Base-by-base conservation (phyloP, 2,329 filamentous ascomycete genomes). In the Ophiocordyceps australis region DNA sequence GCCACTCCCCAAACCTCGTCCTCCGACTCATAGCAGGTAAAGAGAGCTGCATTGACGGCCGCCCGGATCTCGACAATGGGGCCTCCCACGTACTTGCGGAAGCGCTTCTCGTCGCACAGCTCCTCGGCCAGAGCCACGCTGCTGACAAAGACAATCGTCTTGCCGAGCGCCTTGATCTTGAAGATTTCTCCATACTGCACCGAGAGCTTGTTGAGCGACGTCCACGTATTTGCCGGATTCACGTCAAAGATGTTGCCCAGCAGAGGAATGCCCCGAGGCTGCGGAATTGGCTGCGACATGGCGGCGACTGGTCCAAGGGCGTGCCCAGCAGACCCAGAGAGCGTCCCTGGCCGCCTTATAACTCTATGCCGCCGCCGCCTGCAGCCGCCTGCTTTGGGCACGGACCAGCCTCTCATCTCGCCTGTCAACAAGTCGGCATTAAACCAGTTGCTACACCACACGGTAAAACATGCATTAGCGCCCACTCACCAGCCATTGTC, bases 81-180 rank as follows among this genome's bases (percentile, higher is more conserved):
- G 0, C 59, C 60, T 17, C 58, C 58, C 2, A 66, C 59, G 32
- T 49, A 63, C 36, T 66, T 66, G 29, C 59, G 56, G 40, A 65
- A 66, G 1, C 61, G 54, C 36, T 49, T 55, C 47, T 65, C 46
- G 38, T 66, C 59, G 36, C 60, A 65, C 3, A 65, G 40, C 36
- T 62, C 62, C 14, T 53, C 47, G 14, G 59, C 51, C 7, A 65
- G 50, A n/a, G 50, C 54, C 7, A 46, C 48, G 26, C 59, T 54
- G 9, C 58, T 60, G 6, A 62, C 50, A 30, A 65, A 65, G 17
- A 50, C 36, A 13, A 52, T 34, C 14, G 41, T 44, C 7, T 44
- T 37, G 13, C 41, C 39, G 4, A 51, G 34, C 5, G 50, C 36
- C 14, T 43, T 52, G 38, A 52, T 38, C 35, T 52, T 40, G 32